Conservation (phyloP, 306 rosid species). For the Glycine soja region DNA sequence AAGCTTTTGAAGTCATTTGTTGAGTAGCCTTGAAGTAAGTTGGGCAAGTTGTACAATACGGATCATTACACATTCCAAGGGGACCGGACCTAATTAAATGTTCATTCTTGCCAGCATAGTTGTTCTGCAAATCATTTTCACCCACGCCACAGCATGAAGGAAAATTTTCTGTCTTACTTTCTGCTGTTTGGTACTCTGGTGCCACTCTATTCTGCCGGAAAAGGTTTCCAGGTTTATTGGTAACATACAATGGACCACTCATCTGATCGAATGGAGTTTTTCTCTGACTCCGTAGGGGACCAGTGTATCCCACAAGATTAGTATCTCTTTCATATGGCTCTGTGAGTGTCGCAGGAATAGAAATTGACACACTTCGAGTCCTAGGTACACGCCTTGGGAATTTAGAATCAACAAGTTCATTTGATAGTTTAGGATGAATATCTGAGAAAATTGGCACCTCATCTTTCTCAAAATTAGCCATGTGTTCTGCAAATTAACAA, state of each 20-base stretch:
- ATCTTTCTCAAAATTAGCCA: conserved; percentile 67
- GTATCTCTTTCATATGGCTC: conserved; percentile 58
- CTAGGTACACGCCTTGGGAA: conserved; percentile 49
- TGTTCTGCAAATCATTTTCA: conserved; percentile 54
- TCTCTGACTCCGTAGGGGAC: conserved; percentile 67
- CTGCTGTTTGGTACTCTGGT: conserved; percentile 49
- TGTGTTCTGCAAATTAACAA: conserved; percentile 50
- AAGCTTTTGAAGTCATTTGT: conserved; percentile 52
- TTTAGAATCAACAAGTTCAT: conserved; percentile 51
- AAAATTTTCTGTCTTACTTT: conserved; percentile 55
- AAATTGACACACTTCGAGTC: conserved; percentile 71
- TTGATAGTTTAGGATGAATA: conserved; percentile 45
- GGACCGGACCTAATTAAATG: conserved; percentile 87
- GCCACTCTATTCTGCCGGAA: conserved; percentile 41
- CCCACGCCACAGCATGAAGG: conserved; percentile 44
- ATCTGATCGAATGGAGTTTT: conserved; percentile 60
- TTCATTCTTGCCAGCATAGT: conserved; percentile 63
- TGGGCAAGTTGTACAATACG: conserved; percentile 91
- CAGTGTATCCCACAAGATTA: conserved; percentile 69
- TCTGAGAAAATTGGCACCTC: conserved; percentile 66
- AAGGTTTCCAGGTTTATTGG: conserved; percentile 50
- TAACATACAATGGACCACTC: conserved; percentile 71
- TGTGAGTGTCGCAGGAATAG: conserved; percentile 56
- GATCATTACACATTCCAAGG: conserved; percentile 91
- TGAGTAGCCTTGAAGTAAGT: conserved; percentile 63